These are phyloP conservation scores for Plasmodium ovale DNA, from an alignment of 169 alveolate species.

Conservation along the genomic window DNA sequence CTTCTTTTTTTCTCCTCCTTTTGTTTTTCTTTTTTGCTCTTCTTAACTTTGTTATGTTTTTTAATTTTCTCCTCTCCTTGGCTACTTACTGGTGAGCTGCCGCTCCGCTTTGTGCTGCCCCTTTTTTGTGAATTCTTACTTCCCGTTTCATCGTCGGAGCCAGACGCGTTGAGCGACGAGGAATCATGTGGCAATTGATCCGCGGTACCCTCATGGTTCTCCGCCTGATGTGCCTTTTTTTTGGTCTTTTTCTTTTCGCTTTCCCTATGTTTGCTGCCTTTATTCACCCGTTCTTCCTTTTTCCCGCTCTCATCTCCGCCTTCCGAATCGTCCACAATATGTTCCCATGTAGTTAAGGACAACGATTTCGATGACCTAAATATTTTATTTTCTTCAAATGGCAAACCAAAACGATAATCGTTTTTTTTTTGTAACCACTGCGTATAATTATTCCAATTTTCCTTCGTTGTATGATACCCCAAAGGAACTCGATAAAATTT, in stretches of 20 bases:
- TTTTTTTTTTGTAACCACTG: slow-evolving; percentile 69
- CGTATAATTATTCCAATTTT: slow-evolving; percentile 54
- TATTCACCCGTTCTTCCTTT: neutral
- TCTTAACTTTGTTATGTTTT: slow-evolving; percentile 8
- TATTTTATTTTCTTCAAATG: slow-evolving; percentile 62
- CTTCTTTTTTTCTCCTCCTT: neutral
- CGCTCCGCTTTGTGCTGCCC: neutral
- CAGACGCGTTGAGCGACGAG: neutral
- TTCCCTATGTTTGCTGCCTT: neutral
- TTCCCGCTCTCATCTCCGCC: slow-evolving; percentile 5
- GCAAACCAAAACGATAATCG: slow-evolving; percentile 44
- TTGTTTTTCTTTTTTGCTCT: slow-evolving; percentile 5
- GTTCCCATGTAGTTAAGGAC: slow-evolving; percentile 71
- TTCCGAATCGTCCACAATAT: slow-evolving; percentile 24
- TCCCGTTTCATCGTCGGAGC: neutral
- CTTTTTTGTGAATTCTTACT: neutral
- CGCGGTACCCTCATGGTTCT: neutral
- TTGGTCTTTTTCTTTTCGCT: slow-evolving; percentile 8
- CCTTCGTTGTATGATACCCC: slow-evolving; percentile 63
- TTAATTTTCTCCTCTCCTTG: neutral
- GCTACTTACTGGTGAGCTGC: neutral
- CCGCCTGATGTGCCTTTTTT: slow-evolving; percentile 7
- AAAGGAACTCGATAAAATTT: slow-evolving; percentile 45
- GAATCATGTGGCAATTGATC: neutral
- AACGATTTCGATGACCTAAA: slow-evolving; percentile 50